Conservation (phyloP, 306 rosid genomes). For the Neltuma alba region DNA sequence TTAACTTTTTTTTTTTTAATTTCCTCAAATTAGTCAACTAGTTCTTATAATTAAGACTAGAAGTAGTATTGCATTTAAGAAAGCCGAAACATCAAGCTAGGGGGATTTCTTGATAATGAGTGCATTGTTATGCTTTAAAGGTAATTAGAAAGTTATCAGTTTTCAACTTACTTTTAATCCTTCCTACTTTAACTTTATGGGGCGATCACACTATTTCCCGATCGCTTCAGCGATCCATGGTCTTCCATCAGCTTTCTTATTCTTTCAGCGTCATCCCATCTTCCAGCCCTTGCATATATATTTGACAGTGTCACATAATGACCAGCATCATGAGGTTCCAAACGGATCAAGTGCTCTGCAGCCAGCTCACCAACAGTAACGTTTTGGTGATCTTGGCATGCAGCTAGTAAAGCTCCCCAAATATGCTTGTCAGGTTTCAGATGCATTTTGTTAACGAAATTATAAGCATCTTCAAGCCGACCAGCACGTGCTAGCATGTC, state of each 20-base stretch:
- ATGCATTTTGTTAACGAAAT: slow-evolving; percentile 46
- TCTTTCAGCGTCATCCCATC: slow-evolving; percentile 49
- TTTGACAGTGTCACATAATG: slow-evolving; percentile 58
- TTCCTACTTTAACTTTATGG: slow-evolving; percentile 18
- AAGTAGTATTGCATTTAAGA: too few species aligned
- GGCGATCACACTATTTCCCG: slow-evolving; percentile 51
- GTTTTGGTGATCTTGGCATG: slow-evolving; percentile 55
- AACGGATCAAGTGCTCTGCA: slow-evolving; percentile 44
- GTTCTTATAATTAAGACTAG: too few species aligned
- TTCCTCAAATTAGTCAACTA: too few species aligned
- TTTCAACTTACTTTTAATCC: background rate
- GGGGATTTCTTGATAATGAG: background rate
- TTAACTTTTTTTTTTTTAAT: too few species aligned
- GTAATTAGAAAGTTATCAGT: background rate
- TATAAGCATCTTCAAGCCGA: slow-evolving; percentile 52
- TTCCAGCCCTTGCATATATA: slow-evolving; percentile 50
- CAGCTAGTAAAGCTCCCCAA: slow-evolving; percentile 61
- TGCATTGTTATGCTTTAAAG: background rate
- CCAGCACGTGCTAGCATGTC: slow-evolving; percentile 56
- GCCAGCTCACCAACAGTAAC: slow-evolving; percentile 49
- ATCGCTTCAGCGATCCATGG: slow-evolving; percentile 49
- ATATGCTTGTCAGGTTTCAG: slow-evolving; percentile 46
- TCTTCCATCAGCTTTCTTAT: slow-evolving; percentile 49
- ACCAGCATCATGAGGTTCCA: slow-evolving; percentile 51
- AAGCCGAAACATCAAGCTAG: background rate